Conservation (phyloP, 2,329 filamentous ascomycete genomes). For the Apiospora koreana region DNA sequence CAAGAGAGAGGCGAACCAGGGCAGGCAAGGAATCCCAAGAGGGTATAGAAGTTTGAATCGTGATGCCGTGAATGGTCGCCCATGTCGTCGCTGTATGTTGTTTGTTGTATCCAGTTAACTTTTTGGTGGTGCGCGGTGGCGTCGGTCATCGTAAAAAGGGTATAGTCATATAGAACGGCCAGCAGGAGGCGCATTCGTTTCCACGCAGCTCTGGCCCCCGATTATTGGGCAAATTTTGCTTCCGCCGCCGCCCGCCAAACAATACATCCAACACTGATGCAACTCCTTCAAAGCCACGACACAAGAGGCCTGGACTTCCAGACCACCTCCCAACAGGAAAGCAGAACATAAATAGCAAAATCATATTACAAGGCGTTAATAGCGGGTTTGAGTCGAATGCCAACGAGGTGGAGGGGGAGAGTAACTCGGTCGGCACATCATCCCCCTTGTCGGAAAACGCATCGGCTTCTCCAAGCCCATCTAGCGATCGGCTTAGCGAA, state of each 20-base stretch:
- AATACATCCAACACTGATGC: slow-evolving; percentile 16
- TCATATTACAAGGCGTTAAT: slow-evolving; percentile 36
- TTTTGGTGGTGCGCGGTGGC: slow-evolving; percentile 19
- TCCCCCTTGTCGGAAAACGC: background rate
- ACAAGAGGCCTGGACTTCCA: slow-evolving; percentile 9
- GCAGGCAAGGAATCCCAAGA: slow-evolving; percentile 25
- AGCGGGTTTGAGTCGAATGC: slow-evolving; percentile 13
- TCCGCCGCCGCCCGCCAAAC: slow-evolving; percentile 18
- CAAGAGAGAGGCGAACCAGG: background rate
- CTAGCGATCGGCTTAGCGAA: background rate
- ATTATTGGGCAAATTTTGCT: background rate
- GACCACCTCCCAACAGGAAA: slow-evolving; percentile 21
- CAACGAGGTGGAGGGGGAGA: background rate
- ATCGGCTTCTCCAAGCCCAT: background rate
- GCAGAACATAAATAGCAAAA: slow-evolving; percentile 21
- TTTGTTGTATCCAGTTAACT: slow-evolving; percentile 36
- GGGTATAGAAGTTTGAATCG: slow-evolving; percentile 36
- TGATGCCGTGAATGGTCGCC: slow-evolving; percentile 39
- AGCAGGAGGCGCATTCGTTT: background rate
- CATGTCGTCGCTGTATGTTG: slow-evolving; percentile 37
- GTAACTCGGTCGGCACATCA: background rate
- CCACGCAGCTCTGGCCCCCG: background rate
- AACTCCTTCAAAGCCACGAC: slow-evolving; percentile 18
- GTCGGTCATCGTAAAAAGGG: slow-evolving; percentile 32
- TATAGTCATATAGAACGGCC: slow-evolving; percentile 22